These are phyloP conservation scores for Selaginella tamariscina DNA, from an alignment of 75 land plant genomes.

Conservation along the genomic window DNA sequence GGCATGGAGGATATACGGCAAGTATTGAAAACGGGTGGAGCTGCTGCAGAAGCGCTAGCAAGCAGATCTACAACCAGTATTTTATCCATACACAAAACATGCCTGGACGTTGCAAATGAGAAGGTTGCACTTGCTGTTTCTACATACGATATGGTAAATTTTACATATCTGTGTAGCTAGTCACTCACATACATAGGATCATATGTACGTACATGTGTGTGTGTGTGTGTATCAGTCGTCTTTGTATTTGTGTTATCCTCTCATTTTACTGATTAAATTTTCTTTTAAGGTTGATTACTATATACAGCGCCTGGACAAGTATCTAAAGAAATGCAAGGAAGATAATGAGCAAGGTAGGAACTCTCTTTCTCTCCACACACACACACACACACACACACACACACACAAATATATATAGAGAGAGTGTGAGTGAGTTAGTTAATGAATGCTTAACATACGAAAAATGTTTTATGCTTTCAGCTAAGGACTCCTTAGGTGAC, in stretches of 20 bases:
- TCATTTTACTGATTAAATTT: not conserved
- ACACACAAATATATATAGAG: too few species aligned
- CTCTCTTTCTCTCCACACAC: not conserved
- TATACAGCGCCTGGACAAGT: conserved; percentile 79
- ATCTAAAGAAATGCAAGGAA: conserved; percentile 69
- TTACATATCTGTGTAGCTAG: not conserved
- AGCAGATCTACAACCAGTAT: conserved; percentile 58
- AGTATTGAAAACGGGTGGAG: conserved; percentile 45
- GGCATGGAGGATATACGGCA: conserved; percentile 59
- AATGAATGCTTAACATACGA: not conserved
- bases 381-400: too few species aligned
- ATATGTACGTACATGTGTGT: too few species aligned
- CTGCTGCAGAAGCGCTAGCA: conserved; percentile 39
- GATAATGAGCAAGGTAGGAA: conserved; percentile 56
- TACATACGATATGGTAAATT: conserved; percentile 72
- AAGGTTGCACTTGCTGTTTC: conserved; percentile 67
- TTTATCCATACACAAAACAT: conserved; percentile 52
- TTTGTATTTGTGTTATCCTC: too few species aligned
- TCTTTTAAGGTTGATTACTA: conserved; percentile 64
- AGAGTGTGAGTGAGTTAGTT: too few species aligned
- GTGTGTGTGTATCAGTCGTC: too few species aligned
- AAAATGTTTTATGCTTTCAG: too few species aligned
- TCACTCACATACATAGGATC: too few species aligned
- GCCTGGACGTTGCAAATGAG: conserved; percentile 69
- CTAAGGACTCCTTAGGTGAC: not conserved